Evolutionary conservation across 305 asterid species (phyloP), one percentile per base, ranked within the genome.

Genomic region (Fraxinus paxiana): DNA sequence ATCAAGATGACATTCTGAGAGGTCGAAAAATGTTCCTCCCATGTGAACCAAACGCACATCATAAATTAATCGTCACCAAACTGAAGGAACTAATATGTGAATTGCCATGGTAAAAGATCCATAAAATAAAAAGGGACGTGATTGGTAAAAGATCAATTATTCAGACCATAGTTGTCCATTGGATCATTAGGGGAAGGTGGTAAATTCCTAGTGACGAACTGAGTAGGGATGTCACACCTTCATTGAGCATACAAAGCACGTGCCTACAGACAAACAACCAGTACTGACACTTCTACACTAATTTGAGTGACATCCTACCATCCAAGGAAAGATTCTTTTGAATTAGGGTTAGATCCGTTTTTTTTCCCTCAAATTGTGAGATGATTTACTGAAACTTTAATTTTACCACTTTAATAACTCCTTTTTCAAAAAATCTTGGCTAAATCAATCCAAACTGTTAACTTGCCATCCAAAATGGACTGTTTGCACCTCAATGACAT

Each of bases 1-100:
- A 46, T 77, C 18, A 73, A 46, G 48, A 37, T 48, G 67, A 79
- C 75, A 33, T 67, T 65, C 38, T 20, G 22, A 38, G 73, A 81
- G 67, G 71, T 35, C 8, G 48, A 35, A 30, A 59, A 70, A 26
- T 48, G 28, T 43, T 72, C 70, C 37, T 26, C 80, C 72, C 6
- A 65, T 22, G 63, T 17, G 9, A 51, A 51, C 63, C 63, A 51
- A 51, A 51, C 0, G 24, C 63, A 51, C 24, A 17, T 48, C 20
- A 4, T 48, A 48, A 48, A 48, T 48, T 15, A 48, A 15, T 15
- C 18, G 6, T 17, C 59, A 48, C 20, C 20, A 48, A 48, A 48
- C 20, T 48, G 59, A 48, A 15, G 7, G 59, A 48, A 48, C 20
- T 15, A 15, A 48, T 48, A 48, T 48, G 59, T 6, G 20, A 48